Percentiles rank a stretch among this genome's conserved stretches.
Conservation (phyloP, 2,329 filamentous ascomycete species). For the Phyllosticta citribraziliensis region DNA sequence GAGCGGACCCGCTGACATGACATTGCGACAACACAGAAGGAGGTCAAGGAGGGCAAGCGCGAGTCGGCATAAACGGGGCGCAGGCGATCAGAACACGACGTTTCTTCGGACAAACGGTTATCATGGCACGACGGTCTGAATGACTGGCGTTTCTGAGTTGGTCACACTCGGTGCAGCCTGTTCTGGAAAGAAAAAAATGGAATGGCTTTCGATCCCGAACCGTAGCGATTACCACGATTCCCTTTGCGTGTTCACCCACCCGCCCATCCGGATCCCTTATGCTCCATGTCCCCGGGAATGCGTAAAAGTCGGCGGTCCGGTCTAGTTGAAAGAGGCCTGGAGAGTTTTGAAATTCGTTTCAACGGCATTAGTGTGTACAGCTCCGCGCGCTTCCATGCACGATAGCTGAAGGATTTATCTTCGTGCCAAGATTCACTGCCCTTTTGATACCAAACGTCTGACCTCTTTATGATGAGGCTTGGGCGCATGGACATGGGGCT, state of each 20-base stretch:
- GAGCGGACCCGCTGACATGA: neutral
- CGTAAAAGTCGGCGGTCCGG: neutral
- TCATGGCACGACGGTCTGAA: slow-evolving; percentile 10
- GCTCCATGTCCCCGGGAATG: neutral
- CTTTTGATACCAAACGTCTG: slow-evolving; percentile 58
- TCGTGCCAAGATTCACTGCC: slow-evolving; percentile 53
- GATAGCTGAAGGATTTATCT: slow-evolving; percentile 56
- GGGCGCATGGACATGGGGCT: slow-evolving; percentile 56
- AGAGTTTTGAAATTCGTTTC: neutral
- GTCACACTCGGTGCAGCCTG: slow-evolving; percentile 2
- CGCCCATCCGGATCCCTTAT: neutral
- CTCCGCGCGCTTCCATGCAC: slow-evolving; percentile 49
- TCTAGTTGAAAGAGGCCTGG: neutral
- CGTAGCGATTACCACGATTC: neutral
- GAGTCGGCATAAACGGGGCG: slow-evolving; percentile 59
- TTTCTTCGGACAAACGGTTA: slow-evolving; percentile 1
- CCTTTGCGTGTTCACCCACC: neutral
- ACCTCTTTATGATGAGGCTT: slow-evolving; percentile 42
- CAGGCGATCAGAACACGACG: neutral
- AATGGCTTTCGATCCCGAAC: slow-evolving; percentile 10
- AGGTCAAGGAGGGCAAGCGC: slow-evolving; percentile 92
- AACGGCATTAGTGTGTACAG: slow-evolving; percentile 65
- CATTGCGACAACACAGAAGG: slow-evolving; percentile 57
- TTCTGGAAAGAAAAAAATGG: slow-evolving; percentile 7
- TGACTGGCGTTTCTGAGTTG: slow-evolving; percentile 10